phyloP scores from a whole-genome alignment of 169 alveolate species.

The Plasmodium cynomolgi region DNA sequence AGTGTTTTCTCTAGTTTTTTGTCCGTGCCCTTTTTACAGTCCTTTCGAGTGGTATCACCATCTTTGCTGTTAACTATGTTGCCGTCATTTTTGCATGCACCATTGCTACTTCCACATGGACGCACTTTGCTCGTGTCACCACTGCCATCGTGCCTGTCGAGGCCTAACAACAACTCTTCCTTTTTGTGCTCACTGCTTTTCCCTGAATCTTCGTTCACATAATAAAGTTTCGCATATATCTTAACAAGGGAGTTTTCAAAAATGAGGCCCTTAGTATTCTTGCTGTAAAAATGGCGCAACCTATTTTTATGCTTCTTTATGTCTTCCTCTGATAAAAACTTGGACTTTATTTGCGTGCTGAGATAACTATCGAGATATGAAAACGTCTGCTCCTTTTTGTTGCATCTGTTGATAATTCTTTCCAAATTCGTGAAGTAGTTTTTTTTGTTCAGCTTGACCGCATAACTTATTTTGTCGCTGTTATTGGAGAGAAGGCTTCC shows the following conservation, averaged over 20 bases:
- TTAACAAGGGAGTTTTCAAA: slow-evolving; percentile 56
- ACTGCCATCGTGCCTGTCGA: background rate
- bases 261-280: slow-evolving; percentile 46
- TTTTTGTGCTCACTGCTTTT: background rate
- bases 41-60: background rate
- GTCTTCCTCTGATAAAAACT: slow-evolving; percentile 33
- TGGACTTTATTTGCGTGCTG: slow-evolving; percentile 21
- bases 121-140: background rate
- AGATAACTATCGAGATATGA: slow-evolving; percentile 31
- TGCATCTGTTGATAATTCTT: slow-evolving; percentile 44
- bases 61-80: background rate
- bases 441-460: slow-evolving; percentile 24
- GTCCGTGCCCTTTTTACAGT: background rate
- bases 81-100: background rate
- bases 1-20: background rate
- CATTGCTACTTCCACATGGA: background rate
- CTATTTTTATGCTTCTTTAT: slow-evolving; percentile 41
- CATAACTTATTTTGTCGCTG: slow-evolving; percentile 34
- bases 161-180: background rate
- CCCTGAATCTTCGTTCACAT: background rate
- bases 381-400: slow-evolving; percentile 38
- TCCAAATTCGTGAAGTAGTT: slow-evolving; percentile 37
- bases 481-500: slow-evolving; percentile 39
- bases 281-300: slow-evolving; percentile 27
- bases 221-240: slow-evolving; percentile 40